A percentile compares a stretch with the other conserved stretches of the same genome.
phyloP scores from a whole-genome alignment of 2,329 filamentous ascomycete species.

The Ramularia endophylla region DNA sequence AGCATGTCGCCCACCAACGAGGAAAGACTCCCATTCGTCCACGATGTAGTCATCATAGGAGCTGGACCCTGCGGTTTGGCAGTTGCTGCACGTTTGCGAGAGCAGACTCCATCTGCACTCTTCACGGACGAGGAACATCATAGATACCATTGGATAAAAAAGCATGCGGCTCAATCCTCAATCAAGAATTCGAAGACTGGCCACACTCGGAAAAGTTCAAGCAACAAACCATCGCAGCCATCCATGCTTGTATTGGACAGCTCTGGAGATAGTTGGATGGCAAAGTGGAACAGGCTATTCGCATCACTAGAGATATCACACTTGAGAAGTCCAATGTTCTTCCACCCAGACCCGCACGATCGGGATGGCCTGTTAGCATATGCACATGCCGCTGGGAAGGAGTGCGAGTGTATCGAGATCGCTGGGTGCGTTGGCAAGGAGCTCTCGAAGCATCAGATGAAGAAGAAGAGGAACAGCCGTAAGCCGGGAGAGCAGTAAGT shows the following conservation, averaged over 20 bases:
- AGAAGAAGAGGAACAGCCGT: constrained; percentile 50
- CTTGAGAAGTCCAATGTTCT: constrained; percentile 74
- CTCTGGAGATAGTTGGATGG: constrained; percentile 59
- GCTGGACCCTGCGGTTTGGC: constrained; percentile 71
- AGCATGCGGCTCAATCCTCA: constrained; percentile 55
- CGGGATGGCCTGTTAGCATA: constrained; percentile 67
- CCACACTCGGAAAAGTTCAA: constrained; percentile 24
- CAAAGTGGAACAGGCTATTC: constrained; percentile 65
- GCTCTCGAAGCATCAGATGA: constrained; percentile 67
- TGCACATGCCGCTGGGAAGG: constrained; percentile 55
- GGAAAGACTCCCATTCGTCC: constrained; percentile 27
- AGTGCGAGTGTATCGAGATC: constrained; percentile 63
- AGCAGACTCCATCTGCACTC: constrained; percentile 67
- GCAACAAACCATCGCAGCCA: constrained; percentile 14
- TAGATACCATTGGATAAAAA: constrained; percentile 71
- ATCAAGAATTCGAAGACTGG: constrained; percentile 50
- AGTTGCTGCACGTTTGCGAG: constrained; percentile 64
- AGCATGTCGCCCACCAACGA: constrained; percentile 14
- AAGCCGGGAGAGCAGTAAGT: constrained; percentile 13
- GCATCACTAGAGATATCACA: constrained; percentile 62
- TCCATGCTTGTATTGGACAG: constrained; percentile 63
- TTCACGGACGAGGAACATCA: constrained; percentile 81
- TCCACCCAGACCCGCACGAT: constrained; percentile 71
- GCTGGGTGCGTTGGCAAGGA: constrained; percentile 71
- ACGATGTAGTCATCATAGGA: constrained; percentile 68